Percentiles rank a stretch among this genome's conserved stretches.
Conservation (phyloP, 2,329 filamentous ascomycete genomes). For the Pestalotiopsis sp. region DNA sequence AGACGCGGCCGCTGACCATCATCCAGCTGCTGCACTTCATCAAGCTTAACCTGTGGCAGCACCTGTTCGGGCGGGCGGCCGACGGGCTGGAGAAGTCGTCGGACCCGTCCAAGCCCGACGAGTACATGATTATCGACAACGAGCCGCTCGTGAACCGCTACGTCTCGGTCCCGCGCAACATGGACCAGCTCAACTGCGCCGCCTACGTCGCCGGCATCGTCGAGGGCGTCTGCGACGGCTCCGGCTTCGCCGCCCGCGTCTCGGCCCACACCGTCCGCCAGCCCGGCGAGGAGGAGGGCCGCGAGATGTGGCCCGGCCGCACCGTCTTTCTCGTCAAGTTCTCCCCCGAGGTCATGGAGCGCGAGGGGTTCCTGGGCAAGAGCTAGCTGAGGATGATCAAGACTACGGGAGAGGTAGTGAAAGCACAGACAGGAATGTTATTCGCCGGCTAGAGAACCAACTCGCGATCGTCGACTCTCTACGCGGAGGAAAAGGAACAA, state of each 20-base stretch:
- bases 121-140: slow-evolving; percentile 99
- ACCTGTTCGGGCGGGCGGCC: slow-evolving; percentile 87
- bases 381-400: slow-evolving; percentile 26
- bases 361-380: slow-evolving; percentile 80
- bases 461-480: neutral
- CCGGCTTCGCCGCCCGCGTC: slow-evolving; percentile 84
- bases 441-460: neutral
- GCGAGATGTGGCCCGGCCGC: slow-evolving; percentile 90
- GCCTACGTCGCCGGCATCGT: slow-evolving; percentile 94
- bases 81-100: slow-evolving; percentile 90
- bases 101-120: slow-evolving; percentile 79
- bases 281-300: slow-evolving; percentile 41
- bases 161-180: slow-evolving; percentile 89
- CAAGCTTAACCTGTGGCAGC: slow-evolving; percentile 87
- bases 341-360: slow-evolving; percentile 84
- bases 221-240: slow-evolving; percentile 93
- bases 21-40: slow-evolving; percentile 94
- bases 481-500: neutral
- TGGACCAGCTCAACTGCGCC: slow-evolving; percentile 95
- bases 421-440: neutral
- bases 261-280: slow-evolving; percentile 79
- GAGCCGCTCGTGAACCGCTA: slow-evolving; percentile 95
- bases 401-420: neutral
- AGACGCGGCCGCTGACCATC: slow-evolving; percentile 82
- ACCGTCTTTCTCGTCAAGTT: slow-evolving; percentile 97